Conservation (phyloP, 768 basidiomycete genomes). For the Dentipellis sp. region DNA sequence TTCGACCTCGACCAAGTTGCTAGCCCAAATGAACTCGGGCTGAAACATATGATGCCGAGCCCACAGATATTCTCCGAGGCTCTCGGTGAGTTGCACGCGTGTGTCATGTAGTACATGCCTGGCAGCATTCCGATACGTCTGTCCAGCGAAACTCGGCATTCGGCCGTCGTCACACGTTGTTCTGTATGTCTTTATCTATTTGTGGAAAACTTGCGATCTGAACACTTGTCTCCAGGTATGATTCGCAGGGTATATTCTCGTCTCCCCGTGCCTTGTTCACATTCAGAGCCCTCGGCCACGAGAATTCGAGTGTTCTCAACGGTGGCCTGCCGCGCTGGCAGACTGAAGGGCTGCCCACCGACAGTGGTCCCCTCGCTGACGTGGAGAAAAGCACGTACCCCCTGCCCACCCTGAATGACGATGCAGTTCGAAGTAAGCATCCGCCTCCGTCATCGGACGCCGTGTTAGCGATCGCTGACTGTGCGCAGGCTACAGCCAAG, state of each 20-base stretch:
- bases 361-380: constrained; percentile 23
- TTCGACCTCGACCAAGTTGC: constrained; percentile 78
- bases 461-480: background rate
- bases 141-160: constrained; percentile 65
- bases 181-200: constrained; percentile 34
- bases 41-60: constrained; percentile 93
- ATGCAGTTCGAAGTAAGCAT: constrained; percentile 14
- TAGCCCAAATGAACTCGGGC: constrained; percentile 61
- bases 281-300: constrained; percentile 88
- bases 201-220: background rate
- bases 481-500: constrained; percentile 64
- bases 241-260: constrained; percentile 84
- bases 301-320: constrained; percentile 77
- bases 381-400: constrained; percentile 34
- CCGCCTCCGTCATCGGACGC: background rate
- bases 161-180: constrained; percentile 69
- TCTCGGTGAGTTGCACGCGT: constrained; percentile 49
- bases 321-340: constrained; percentile 89
- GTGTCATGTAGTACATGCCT: background rate
- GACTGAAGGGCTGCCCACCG: constrained; percentile 51
- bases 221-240: constrained; percentile 49
- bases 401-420: constrained; percentile 40
- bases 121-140: background rate
- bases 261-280: constrained; percentile 90
- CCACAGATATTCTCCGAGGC: constrained; percentile 62